Base-by-base conservation (phyloP, 2,329 filamentous ascomycete species). In the Aspergillus pseudotamarii region DNA sequence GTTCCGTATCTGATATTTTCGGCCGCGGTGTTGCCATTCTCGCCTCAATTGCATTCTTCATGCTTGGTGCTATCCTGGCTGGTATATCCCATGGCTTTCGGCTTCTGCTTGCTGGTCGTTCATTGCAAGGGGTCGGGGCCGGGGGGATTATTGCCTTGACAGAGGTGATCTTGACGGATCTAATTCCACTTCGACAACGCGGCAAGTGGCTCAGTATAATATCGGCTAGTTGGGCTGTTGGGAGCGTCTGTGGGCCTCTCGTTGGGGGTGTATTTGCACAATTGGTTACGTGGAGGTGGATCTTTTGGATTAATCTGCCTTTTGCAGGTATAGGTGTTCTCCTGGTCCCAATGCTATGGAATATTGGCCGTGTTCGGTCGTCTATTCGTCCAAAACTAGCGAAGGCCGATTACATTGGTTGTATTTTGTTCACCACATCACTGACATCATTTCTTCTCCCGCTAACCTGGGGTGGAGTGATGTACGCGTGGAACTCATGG, bases 401-500 rank as follows among this genome's bases (percentile, higher is more conserved):
- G 6, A 43, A 43, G 6, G 16, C 19, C 4, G 41, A 43, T n/a
- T 43, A 43, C 19, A n/a, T 16, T 43, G 41, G 41, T 16, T 16
- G 14, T n/a, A 16, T 43, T 12, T 16, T 43, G 14, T 43, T 43
- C 19, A 43, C 19, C 6, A 16, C 41, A 43, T 43, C 41, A 43
- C 19, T 43, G 19, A 19, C 86, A 0, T 83, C 83, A 26, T 85
- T 90, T 69, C 74, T 90, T 45, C 86, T 90, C 48, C 85, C 86
- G 0, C 72, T 90, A 6, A 88, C 87, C 2, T 89, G 87, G 81
- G 89, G 88, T 11, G 89, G 88, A 41, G 82, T 90, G 14, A 85
- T 89, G 77, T 91, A 89, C 71, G 70, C 82, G 0, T 92, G 89
- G 89, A 72, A 78, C 54, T 87, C 83, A 3, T 90, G 85, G 82